Base-by-base conservation (phyloP, 169 alveolate species). In the Cryptosporidium xiaoi region DNA sequence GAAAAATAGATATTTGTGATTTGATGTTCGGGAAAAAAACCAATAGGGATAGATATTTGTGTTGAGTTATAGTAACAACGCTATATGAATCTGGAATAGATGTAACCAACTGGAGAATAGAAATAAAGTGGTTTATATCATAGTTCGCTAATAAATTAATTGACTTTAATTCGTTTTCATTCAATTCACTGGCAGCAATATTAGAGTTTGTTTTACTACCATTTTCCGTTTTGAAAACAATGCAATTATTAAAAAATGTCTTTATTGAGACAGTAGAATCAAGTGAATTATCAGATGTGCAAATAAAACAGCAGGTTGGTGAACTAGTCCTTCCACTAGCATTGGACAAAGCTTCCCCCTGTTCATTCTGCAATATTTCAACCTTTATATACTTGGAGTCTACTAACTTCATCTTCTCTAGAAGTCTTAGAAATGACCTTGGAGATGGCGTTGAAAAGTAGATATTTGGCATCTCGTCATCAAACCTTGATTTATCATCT, bases 321-420 rank as follows among this genome's bases (percentile, higher is more conserved):
- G 69, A 46, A 20, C 13, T 62, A 15, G n/a, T 8, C 0, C 7
- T 24, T 27, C 18, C 33, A 24, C 15, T 33, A 5, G 1, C 6
- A 2, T 20, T 3, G 7, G 36, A 27, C 12, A 20, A 18, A 24
- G 27, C 27, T 18, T 40, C 29, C 20, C 46, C 46, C 20, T 15
- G 51, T 29, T 33, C 71, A 62, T 77, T 77, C 16, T 77, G 71
- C n/a, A 77, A 31, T 36, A 77, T 77, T 62, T 77, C 65, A 60
- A 77, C 56, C 18, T 60, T 60, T 10, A 34, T 66, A 56, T 20
- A 77, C 15, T 77, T 77, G 20, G 87, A 77, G 40, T 62, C 87
- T 33, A 77, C 87, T 77, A 77, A 36, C 24, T 77, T 77, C 87
- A 77, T 77, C 56, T 62, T 77, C 56, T 77, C 87, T 31, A 77